Conservation (phyloP, 1,284 basidiomycete species). For the Anthracocystis walkeri region DNA sequence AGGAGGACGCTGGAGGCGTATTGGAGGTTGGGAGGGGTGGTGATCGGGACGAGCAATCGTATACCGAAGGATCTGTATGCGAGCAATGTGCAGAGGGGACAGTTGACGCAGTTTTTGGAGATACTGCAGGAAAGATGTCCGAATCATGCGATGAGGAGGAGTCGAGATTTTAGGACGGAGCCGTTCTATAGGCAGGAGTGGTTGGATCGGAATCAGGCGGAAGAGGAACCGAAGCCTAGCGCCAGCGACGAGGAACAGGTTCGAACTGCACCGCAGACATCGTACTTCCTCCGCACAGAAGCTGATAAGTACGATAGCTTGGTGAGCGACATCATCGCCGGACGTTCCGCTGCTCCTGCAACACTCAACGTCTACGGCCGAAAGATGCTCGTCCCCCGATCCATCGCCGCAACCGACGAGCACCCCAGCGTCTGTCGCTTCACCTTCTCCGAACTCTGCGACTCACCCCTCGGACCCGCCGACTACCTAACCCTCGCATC, state of each 20-base stretch:
- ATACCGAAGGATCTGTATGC: slow-evolving; percentile 79
- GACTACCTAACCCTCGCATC: slow-evolving; percentile 79
- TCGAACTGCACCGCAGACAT: slow-evolving; percentile 5
- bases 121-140: slow-evolving; percentile 77
- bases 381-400: slow-evolving; percentile 73
- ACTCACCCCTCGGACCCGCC: slow-evolving; percentile 77
- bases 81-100: slow-evolving; percentile 77
- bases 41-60: slow-evolving; percentile 75
- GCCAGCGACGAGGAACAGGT: background rate
- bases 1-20: slow-evolving; percentile 81
- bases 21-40: slow-evolving; percentile 80
- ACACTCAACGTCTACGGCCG: slow-evolving; percentile 73
- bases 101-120: slow-evolving; percentile 74
- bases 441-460: slow-evolving; percentile 77
- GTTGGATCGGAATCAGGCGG: slow-evolving; percentile 30
- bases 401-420: slow-evolving; percentile 47
- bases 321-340: slow-evolving; percentile 21
- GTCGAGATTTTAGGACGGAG: slow-evolving; percentile 70
- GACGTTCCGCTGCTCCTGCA: slow-evolving; percentile 13
- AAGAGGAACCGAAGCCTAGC: background rate
- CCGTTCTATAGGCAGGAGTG: slow-evolving; percentile 52
- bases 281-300: slow-evolving; percentile 55
- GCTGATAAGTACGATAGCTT: slow-evolving; percentile 35
- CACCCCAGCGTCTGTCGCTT: slow-evolving; percentile 73
- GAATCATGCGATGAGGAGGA: slow-evolving; percentile 73